phyloP scores from a whole-genome alignment of 2,329 filamentous ascomycete genomes.

The Ophiostoma perfectum region DNA sequence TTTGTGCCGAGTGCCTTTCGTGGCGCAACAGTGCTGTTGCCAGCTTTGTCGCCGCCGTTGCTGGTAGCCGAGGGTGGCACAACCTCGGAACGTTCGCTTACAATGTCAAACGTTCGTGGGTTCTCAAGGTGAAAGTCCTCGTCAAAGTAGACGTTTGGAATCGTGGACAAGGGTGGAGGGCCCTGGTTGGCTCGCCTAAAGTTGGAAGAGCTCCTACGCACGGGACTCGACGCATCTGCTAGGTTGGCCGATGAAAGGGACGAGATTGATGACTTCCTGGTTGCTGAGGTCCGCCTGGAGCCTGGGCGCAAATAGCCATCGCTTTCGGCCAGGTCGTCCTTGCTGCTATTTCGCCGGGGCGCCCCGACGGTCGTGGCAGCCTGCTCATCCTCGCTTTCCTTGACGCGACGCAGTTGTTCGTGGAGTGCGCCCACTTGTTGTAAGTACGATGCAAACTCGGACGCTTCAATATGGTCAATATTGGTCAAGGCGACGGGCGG shows the following conservation, averaged over 20 bases:
- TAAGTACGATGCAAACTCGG: constrained; percentile 79
- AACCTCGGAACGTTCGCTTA: constrained; percentile 95
- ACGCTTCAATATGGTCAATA: constrained; percentile 71
- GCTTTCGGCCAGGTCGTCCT: constrained; percentile 41
- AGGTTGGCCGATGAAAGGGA: constrained; percentile 37
- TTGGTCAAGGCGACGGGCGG: constrained; percentile 89
- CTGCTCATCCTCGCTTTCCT: constrained; percentile 65
- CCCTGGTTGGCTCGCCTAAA: constrained; percentile 60
- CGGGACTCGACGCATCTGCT: constrained; percentile 39
- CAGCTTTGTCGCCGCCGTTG: constrained; percentile 47
- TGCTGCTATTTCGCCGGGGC: constrained; percentile 36
- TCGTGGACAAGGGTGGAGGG: constrained; percentile 81
- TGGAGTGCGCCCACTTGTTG: constrained; percentile 80
- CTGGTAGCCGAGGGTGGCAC: constrained; percentile 59
- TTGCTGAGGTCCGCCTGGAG: constrained; percentile 34
- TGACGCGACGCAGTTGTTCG: constrained; percentile 79
- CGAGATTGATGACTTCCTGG: constrained; percentile 43
- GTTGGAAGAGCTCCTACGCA: constrained; percentile 42
- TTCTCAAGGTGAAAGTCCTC: constrained; percentile 94
- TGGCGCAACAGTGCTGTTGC: constrained; percentile 42
- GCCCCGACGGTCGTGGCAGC: constrained; percentile 38
- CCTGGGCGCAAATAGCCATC: constrained; percentile 46
- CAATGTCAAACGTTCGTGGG: constrained; percentile 89
- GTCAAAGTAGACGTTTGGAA: constrained; percentile 90
- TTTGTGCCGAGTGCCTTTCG: constrained; percentile 91